Percentiles rank a stretch among this genome's conserved stretches.
Conservation (phyloP, 176 grass and related monocot species). For the Tillandsia leiboldiana region DNA sequence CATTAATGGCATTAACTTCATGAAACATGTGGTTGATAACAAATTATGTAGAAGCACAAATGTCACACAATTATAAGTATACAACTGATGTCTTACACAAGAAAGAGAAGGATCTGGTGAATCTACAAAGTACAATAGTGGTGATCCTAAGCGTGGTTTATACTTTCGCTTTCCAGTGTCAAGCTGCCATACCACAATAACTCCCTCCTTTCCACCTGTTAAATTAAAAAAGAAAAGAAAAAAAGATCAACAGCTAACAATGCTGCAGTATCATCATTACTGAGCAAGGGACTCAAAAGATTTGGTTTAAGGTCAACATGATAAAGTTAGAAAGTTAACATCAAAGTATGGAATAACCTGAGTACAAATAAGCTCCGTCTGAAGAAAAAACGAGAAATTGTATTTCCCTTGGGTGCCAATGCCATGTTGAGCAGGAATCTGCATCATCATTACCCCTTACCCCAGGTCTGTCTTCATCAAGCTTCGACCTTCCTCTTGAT, state of each 20-base stretch:
- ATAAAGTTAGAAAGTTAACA: neutral
- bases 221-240: neutral
- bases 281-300: neutral
- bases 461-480: slow-evolving; percentile 57
- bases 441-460: slow-evolving; percentile 64
- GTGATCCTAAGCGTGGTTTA: slow-evolving; percentile 82
- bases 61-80: neutral
- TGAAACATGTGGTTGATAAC: neutral
- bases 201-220: slow-evolving; percentile 90
- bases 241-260: neutral
- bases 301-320: neutral
- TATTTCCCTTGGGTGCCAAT: slow-evolving; percentile 75
- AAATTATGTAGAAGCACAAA: neutral
- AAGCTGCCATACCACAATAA: slow-evolving; percentile 95
- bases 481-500: slow-evolving; percentile 17
- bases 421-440: slow-evolving; percentile 61
- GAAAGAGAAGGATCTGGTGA: slow-evolving; percentile 91
- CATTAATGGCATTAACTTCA: too few species aligned
- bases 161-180: slow-evolving; percentile 83
- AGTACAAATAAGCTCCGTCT: slow-evolving; percentile 81
- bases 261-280: neutral
- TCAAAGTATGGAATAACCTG: slow-evolving; percentile 40
- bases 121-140: slow-evolving; percentile 76
- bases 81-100: slow-evolving; percentile 41
- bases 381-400: slow-evolving; percentile 74